Evolutionary conservation across 208 protist species (phyloP), one percentile per base, ranked within the genome.

Genomic region (Acanthamoeba lenticulata): DNA sequence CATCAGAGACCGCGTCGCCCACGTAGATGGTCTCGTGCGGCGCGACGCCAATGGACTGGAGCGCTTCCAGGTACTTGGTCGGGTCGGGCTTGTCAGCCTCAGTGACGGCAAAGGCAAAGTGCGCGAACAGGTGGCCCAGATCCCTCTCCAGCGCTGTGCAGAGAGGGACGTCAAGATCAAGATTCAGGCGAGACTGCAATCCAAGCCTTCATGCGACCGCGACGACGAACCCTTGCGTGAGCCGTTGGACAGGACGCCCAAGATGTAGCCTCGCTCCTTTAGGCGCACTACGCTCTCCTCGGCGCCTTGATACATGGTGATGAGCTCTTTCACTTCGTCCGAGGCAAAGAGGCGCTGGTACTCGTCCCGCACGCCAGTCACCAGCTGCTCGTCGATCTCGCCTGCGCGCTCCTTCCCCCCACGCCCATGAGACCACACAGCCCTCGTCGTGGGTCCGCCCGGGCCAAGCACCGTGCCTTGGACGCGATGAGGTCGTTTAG

Each of bases 71-170:
- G 65, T 74, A 74, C 15, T 74, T 74, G 65, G 65, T 40, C 6
- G 65, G 65, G 65, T 74, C 65, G n/a, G 65, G 65, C n/a, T 74
- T 74, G 65, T 74, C 65, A 1, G 65, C 65, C 34, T 74, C 65
- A 27, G 65, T 74, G 34, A 74, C 65, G 15, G 65, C 36, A 27
- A 74, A 74, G 1, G 65, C 65, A 38, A 74, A 74, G n/a, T 19
- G 5, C 2, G 2, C 27, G 65, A 74, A 74, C 1, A 74, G n/a
- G 65, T 74, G 65, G 17, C 65, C 65, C 2, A 74, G 65, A 27
- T 74, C 65, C 34, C 65, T 11, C 15, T 74, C 32, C 34, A 74
- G 34, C 7, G 65, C 65, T 74, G n/a, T 27, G 52, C 65, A 69
- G 13, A 21, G 13, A 36, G 5, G 60, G 5, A 34, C 19, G 60